phyloP scores from a whole-genome alignment of 2,329 filamentous ascomycete genomes.

The Colletotrichum salicis region DNA sequence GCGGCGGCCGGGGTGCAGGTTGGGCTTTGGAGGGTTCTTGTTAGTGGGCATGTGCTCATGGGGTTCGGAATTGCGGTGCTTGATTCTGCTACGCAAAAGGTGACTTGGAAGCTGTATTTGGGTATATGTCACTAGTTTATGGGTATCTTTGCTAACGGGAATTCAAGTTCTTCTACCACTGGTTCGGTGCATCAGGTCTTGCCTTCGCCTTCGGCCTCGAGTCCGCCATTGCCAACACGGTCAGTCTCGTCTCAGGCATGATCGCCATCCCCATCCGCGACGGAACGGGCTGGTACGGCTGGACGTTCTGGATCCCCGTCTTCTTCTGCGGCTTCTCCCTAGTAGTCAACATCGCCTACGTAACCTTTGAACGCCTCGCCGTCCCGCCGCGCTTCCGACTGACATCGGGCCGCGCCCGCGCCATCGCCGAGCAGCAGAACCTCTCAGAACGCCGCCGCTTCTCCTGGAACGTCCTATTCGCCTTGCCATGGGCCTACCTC shows the following conservation, averaged over 20 bases:
- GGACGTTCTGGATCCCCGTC: conserved; percentile 40
- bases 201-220: conserved; percentile 40
- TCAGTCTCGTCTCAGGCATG: conserved; percentile 40
- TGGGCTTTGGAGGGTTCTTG: conserved; percentile 36
- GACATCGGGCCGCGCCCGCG: conserved; percentile 33
- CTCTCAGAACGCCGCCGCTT: conserved; percentile 31
- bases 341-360: conserved; percentile 38
- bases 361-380: conserved; percentile 36
- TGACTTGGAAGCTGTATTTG: background rate
- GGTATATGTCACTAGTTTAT: background rate
- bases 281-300: conserved; percentile 40
- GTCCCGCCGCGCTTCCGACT: conserved; percentile 31
- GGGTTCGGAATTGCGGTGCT: conserved; percentile 40
- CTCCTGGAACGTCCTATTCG: conserved; percentile 36
- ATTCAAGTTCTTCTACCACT: conserved; percentile 40
- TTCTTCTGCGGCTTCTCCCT: conserved; percentile 38
- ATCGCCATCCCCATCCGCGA: conserved; percentile 39
- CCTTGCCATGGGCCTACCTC: conserved; percentile 38
- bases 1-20: conserved; percentile 38
- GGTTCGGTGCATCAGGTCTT: conserved; percentile 39
- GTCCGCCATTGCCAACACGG: conserved; percentile 38
- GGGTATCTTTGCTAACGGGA: background rate
- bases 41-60: conserved; percentile 39
- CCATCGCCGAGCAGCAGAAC: conserved; percentile 22
- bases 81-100: conserved; percentile 39